Base-by-base conservation (phyloP, 75 land plant species). In the Chamaecyparis obtusa region DNA sequence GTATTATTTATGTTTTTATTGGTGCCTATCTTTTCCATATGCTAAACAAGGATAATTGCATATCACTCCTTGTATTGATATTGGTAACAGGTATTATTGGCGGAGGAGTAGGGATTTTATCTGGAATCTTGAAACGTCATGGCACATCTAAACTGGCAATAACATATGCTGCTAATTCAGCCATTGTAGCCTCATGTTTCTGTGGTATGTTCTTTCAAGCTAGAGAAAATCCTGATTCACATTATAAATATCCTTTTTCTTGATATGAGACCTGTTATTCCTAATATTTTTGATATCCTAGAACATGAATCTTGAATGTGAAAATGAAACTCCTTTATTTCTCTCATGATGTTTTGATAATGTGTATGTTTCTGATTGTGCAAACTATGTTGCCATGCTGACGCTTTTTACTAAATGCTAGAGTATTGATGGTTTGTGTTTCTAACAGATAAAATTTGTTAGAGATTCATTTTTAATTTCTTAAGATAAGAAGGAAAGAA, bases 121-220 rank as follows among this genome's bases (percentile, higher is more conserved):
- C 30, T 80, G 83, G 49, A 80, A 24, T 41, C 48, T 27, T 44
- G 17, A 80, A 35, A 80, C 49, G n/a, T 27, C 83, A 80, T 19
- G 48, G 83, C 49, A 44, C 21, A 39, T 21, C 83, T 43, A 80
- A 44, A 80, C 46, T 80, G 48, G 44, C 83, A 80, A 39, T 41
- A 41, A 27, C 83, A 43, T 80, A 41, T 80, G 83, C 83, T 80
- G 48, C 44, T 80, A 80, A 80, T 80, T 80, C 48, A 80, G 83
- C 83, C 48, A 80, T 80, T 44, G 49, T 80, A 9, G 44, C 83
- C 9, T 43, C 83, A 44, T 80, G 83, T 44, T 80, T 80, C 30
- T 80, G 83, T 44, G 83, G 83, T 80, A 80, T 6, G 83, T 24
- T 80, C 44, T 80, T 80, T 80, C 83, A 44, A 27, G 83, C 27